Percentiles rank a stretch among this genome's conserved stretches.
phyloP scores from a whole-genome alignment of 108 stramenopile species.

The Pseudonitzschia delicatissima region DNA sequence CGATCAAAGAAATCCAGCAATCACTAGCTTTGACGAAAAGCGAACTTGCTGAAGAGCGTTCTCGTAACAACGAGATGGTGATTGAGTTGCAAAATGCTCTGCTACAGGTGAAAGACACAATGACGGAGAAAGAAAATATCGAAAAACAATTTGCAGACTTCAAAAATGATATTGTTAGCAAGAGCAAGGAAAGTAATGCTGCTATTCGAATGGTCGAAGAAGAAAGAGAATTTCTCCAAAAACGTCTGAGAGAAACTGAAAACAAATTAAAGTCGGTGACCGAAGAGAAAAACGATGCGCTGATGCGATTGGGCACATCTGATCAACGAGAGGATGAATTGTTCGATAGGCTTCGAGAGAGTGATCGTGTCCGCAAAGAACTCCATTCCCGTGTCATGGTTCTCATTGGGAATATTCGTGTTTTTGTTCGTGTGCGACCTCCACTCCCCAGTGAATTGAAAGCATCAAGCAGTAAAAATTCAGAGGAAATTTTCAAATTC shows the following conservation, averaged over 20 bases:
- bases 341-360: conserved; percentile 44
- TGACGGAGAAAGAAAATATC: conserved; percentile 15
- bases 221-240: conserved; percentile 12
- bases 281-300: conserved; percentile 28
- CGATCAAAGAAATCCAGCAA: conserved; percentile 32
- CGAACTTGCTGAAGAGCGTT: conserved; percentile 27
- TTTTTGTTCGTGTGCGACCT: conserved; percentile 84
- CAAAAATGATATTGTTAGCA: conserved; percentile 10
- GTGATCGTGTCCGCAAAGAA: conserved; percentile 63
- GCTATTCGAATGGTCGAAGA: conserved; percentile 10
- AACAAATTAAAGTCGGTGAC: conserved; percentile 15
- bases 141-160: conserved; percentile 15
- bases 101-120: conserved; percentile 22
- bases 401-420: conserved; percentile 81
- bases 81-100: conserved; percentile 25
- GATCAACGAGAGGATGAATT: conserved; percentile 66
- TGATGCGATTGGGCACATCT: conserved; percentile 33
- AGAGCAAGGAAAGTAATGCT: conserved; percentile 13
- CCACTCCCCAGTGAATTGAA: conserved; percentile 35
- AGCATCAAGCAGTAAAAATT: neutral
- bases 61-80: conserved; percentile 18
- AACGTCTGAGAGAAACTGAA: conserved; percentile 26
- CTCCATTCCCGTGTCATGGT: conserved; percentile 81
- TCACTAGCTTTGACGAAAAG: conserved; percentile 27
- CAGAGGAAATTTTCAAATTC: conserved; percentile 6